Conservation (phyloP, 225 moss, liverwort and hornwort genomes). For the Bryoerythrophyllum caledonicum region DNA sequence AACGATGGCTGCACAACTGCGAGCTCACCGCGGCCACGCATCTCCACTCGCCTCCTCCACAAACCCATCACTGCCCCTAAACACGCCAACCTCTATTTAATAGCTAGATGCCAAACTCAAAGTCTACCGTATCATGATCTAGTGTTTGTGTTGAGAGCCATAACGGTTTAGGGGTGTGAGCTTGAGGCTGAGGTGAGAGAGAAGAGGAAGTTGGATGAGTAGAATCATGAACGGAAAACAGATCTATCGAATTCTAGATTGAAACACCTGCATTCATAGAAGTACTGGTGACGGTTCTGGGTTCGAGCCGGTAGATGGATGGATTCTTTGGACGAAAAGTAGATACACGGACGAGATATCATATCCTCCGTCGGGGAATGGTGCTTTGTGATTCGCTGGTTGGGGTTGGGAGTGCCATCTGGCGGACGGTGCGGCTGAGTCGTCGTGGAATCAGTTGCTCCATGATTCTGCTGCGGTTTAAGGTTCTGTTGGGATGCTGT, state of each 20-base stretch:
- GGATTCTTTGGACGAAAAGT: slow-evolving; percentile 19
- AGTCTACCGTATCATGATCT: no score
- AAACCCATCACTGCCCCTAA: neutral
- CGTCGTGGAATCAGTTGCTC: slow-evolving; percentile 21
- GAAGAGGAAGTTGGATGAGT: no score
- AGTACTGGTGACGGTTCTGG: neutral
- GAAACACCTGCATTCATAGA: no score
- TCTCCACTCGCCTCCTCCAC: neutral
- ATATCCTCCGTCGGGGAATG: neutral
- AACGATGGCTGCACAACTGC: neutral
- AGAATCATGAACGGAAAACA: no score
- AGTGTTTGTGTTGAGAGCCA: no score
- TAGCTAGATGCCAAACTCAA: rapidly evolving
- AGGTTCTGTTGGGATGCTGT: neutral
- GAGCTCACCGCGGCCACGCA: slow-evolving; percentile 13
- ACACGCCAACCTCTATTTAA: rapidly evolving
- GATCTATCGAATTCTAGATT: no score
- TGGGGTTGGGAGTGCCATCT: slow-evolving; percentile 14
- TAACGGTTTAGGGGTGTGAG: no score
- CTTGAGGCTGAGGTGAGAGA: no score
- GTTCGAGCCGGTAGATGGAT: neutral
- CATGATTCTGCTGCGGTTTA: neutral
- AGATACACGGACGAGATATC: neutral
- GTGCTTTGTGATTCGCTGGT: neutral
- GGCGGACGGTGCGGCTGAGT: neutral